Conservation (phyloP, 108 stramenopile species). For the Cyclotella choctawhatcheeana region DNA sequence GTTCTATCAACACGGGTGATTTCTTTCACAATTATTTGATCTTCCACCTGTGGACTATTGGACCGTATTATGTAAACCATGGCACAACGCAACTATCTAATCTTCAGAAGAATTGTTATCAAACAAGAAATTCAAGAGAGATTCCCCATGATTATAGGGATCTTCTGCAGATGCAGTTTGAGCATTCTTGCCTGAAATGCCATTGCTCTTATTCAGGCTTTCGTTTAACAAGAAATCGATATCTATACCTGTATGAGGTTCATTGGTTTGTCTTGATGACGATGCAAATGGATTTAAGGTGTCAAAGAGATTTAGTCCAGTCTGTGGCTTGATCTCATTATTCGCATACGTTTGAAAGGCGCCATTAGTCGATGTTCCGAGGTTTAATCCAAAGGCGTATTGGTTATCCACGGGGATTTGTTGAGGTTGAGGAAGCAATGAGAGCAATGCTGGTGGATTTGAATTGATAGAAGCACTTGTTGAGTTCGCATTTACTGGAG, state of each 20-base stretch:
- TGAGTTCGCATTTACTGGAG: slow-evolving; percentile 9
- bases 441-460: background rate
- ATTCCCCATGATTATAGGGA: slow-evolving; percentile 28
- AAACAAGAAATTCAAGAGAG: slow-evolving; percentile 45
- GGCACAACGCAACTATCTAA: too few species aligned
- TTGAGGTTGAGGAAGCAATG: slow-evolving; percentile 5
- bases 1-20: too few species aligned
- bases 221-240: slow-evolving; percentile 17
- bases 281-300: slow-evolving; percentile 15
- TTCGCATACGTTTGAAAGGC: background rate
- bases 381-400: background rate
- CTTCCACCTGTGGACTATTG: too few species aligned
- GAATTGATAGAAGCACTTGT: background rate
- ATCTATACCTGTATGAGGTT: background rate
- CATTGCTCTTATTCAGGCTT: background rate
- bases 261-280: background rate
- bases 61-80: too few species aligned
- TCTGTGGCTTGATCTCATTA: slow-evolving; percentile 17
- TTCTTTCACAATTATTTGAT: too few species aligned
- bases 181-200: background rate
- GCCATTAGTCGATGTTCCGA: background rate
- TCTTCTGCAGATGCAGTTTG: background rate
- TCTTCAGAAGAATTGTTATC: slow-evolving; percentile 20
- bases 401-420: background rate
- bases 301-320: slow-evolving; percentile 15